Evolutionary conservation across 2,329 filamentous ascomycete species (phyloP).

Genomic region (Penicillium freii): DNA sequence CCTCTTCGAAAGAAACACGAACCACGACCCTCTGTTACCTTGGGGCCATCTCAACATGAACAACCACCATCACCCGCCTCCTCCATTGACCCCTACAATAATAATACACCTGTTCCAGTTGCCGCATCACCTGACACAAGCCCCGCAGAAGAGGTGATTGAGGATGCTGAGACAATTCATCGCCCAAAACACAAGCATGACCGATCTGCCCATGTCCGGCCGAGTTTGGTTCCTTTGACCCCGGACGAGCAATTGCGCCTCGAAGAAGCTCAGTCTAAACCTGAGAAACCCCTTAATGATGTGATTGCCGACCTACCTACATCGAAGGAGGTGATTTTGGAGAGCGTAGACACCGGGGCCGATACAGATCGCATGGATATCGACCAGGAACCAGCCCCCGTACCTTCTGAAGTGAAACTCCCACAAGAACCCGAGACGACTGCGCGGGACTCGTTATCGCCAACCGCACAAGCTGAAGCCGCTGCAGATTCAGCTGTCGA

Average conservation of each 20-base stretch:
- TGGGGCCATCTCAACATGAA: slow-evolving; percentile 31
- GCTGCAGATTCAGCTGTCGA: slow-evolving; percentile 15
- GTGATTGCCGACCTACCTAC: slow-evolving; percentile 11
- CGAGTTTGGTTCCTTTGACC: slow-evolving; percentile 45
- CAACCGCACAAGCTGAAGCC: slow-evolving; percentile 14
- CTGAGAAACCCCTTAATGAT: slow-evolving; percentile 25
- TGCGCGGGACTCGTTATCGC: slow-evolving; percentile 15
- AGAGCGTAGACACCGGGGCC: slow-evolving; percentile 17
- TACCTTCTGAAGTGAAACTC: slow-evolving; percentile 14
- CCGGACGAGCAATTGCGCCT: slow-evolving; percentile 60
- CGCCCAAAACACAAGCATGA: slow-evolving; percentile 27
- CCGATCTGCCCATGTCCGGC: slow-evolving; percentile 23
- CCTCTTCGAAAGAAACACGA: slow-evolving; percentile 29
- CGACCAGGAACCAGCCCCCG: slow-evolving; percentile 13
- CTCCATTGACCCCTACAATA: slow-evolving; percentile 66
- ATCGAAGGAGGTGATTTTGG: slow-evolving; percentile 30
- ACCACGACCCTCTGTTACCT: slow-evolving; percentile 28
- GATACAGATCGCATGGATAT: slow-evolving; percentile 22
- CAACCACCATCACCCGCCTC: slow-evolving; percentile 57
- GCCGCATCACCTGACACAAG: slow-evolving; percentile 72
- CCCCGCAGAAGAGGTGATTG: slow-evolving; percentile 60
- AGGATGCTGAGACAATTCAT: slow-evolving; percentile 47
- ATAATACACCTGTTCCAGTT: slow-evolving; percentile 67
- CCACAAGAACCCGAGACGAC: slow-evolving; percentile 12
- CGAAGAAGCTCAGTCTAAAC: slow-evolving; percentile 52